These are phyloP conservation scores for Debaryomyces psychrophilus DNA, from an alignment of 1,139 yeast species.

Conservation along the genomic window DNA sequence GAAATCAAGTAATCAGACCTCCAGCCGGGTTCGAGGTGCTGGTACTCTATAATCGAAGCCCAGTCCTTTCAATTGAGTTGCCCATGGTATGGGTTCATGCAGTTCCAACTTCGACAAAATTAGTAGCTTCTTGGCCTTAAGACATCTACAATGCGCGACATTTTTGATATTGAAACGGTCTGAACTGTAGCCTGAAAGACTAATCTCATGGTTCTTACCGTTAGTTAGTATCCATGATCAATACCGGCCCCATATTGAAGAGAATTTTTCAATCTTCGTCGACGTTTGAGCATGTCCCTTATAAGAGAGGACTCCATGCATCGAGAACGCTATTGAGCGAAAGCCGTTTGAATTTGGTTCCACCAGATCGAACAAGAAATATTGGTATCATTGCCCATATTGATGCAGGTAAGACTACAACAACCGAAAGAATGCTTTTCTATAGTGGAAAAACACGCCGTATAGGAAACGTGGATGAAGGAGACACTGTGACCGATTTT, in stretches of 20 bases:
- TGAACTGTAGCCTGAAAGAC: background rate
- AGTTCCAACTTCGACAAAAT: background rate
- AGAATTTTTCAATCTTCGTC: background rate
- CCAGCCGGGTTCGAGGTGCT: background rate
- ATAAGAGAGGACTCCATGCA: background rate
- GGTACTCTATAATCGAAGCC: background rate
- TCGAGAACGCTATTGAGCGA: slow-evolving; percentile 10
- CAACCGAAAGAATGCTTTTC: slow-evolving; percentile 88
- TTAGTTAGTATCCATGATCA: background rate
- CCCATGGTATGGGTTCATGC: background rate
- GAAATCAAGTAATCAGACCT: background rate
- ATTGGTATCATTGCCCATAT: slow-evolving; percentile 86
- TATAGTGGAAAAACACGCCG: slow-evolving; percentile 80
- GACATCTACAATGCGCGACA: background rate
- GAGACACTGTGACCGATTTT: slow-evolving; percentile 95
- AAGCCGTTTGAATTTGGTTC: slow-evolving; percentile 30
- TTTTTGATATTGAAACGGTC: background rate
- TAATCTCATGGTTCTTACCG: background rate
- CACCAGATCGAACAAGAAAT: slow-evolving; percentile 53
- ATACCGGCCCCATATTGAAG: background rate
- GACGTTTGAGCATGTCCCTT: background rate
- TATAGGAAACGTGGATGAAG: slow-evolving; percentile 94
- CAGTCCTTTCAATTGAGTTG: background rate
- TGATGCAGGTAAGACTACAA: slow-evolving; percentile 90
- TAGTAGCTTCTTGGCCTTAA: background rate